phyloP scores from a whole-genome alignment of 305 asterid species.

The Salvia sclarea region DNA sequence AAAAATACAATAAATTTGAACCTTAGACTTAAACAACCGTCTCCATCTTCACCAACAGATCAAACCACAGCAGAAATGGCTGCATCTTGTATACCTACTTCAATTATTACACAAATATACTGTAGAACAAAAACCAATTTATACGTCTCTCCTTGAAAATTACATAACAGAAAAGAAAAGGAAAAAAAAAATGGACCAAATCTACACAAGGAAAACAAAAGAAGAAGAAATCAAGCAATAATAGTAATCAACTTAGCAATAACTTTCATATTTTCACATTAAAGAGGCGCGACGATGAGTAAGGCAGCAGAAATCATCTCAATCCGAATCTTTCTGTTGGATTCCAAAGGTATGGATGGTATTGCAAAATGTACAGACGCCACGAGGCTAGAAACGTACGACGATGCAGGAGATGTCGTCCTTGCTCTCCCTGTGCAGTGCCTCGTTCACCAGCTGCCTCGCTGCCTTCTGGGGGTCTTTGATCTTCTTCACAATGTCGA shows the following conservation, averaged over 20 bases:
- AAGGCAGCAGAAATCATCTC: constrained; percentile 9
- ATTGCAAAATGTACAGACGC: constrained; percentile 24
- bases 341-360: neutral
- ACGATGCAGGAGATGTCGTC: constrained; percentile 98
- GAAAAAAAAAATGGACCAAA: constrained; percentile 32
- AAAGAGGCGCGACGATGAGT: constrained; percentile 19
- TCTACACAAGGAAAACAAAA: constrained; percentile 40
- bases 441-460: constrained; percentile 71
- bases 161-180: constrained; percentile 24
- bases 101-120: constrained; percentile 36
- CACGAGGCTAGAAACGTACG: constrained; percentile 53
- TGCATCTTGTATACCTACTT: constrained; percentile 32
- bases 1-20: constrained; percentile 14
- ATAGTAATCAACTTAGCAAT: neutral
- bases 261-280: constrained; percentile 13
- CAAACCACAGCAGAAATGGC: constrained; percentile 26
- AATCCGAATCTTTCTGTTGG: constrained; percentile 10
- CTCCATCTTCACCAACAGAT: constrained; percentile 25
- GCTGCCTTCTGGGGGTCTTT: constrained; percentile 92
- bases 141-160: constrained; percentile 19
- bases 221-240: constrained; percentile 42
- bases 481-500: constrained; percentile 68
- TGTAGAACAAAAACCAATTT: neutral
- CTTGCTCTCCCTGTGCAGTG: constrained; percentile 81
- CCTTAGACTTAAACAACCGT: neutral